phyloP scores from a whole-genome alignment of 768 basidiomycete genomes.

The Chalciporus sphaerocephalus region DNA sequence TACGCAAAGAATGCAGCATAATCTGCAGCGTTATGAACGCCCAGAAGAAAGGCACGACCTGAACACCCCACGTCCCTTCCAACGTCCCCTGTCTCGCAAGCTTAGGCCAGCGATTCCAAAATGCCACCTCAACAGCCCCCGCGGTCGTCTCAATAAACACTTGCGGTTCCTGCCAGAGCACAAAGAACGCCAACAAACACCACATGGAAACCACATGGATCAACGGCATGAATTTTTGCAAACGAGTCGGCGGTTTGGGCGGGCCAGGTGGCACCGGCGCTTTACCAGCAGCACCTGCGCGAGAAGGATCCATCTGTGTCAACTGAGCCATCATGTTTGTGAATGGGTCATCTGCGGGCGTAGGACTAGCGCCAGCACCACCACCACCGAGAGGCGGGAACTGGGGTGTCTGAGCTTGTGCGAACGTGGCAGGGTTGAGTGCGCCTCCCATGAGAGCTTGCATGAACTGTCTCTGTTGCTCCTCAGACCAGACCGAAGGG shows the following conservation, averaged over 20 bases:
- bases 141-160: conserved; percentile 38
- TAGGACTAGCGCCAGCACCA: conserved; percentile 18
- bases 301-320: conserved; percentile 23
- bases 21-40: conserved; percentile 72
- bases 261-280: conserved; percentile 18
- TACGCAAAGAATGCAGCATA: conserved; percentile 63
- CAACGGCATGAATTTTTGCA: conserved; percentile 62
- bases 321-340: conserved; percentile 39
- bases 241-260: conserved; percentile 37
- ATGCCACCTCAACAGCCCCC: conserved; percentile 30
- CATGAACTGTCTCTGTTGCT: conserved; percentile 67
- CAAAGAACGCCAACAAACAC: conserved; percentile 62
- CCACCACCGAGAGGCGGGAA: conserved; percentile 3
- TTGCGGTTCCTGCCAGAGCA: conserved; percentile 60
- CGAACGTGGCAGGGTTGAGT: conserved; percentile 29
- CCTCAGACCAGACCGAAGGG: conserved; percentile 59
- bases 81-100: conserved; percentile 39
- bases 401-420: conserved; percentile 8
- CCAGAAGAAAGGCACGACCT: conserved; percentile 75
- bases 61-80: conserved; percentile 44
- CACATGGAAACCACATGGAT: conserved; percentile 64
- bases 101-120: conserved; percentile 64
- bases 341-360: conserved; percentile 40
- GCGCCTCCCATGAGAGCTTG: conserved; percentile 52
- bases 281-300: conserved; percentile 25